phyloP scores from a whole-genome alignment of 2,329 filamentous ascomycete species.

The Hypoxylon sp. region DNA sequence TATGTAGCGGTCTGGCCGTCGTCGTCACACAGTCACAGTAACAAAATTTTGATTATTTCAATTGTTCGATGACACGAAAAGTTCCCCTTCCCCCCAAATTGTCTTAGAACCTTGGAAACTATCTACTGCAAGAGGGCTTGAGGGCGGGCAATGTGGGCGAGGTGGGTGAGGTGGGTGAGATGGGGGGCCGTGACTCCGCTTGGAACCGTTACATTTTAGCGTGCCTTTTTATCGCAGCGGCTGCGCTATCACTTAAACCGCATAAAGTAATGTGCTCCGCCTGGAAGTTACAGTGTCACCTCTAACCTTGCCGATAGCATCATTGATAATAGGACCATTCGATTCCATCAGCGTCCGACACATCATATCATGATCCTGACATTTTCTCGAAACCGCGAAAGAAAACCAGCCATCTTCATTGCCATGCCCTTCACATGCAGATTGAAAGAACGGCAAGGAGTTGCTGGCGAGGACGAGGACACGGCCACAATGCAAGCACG shows the following conservation, averaged over 20 bases:
- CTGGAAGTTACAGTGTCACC: conserved; percentile 20
- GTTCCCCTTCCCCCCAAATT: conserved; percentile 1
- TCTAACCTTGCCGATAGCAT: conserved; percentile 36
- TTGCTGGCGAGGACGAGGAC: conserved; percentile 1
- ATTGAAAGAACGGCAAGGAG: conserved; percentile 1
- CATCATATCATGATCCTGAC: conserved; percentile 21
- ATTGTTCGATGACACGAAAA: background rate
- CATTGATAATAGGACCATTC: conserved; percentile 15
- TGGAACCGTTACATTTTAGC: conserved; percentile 28
- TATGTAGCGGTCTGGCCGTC: conserved; percentile 36
- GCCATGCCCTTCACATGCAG: conserved; percentile 5
- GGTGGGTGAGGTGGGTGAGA: conserved; percentile 21
- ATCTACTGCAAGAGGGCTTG: background rate
- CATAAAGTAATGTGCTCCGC: conserved; percentile 30
- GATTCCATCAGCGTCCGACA: conserved; percentile 6
- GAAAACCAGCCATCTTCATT: conserved; percentile 9
- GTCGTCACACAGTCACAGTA: conserved; percentile 19
- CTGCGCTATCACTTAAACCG: conserved; percentile 35
- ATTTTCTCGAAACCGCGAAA: conserved; percentile 15
- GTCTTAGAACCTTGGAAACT: conserved; percentile 3
- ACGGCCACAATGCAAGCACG: background rate
- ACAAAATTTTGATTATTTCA: conserved; percentile 7
- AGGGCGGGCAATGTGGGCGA: conserved; percentile 1
- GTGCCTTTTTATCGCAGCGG: conserved; percentile 32
- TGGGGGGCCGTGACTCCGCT: conserved; percentile 11